Evolutionary conservation across 83 land plant species (phyloP).

Genomic region (Picea abies): DNA sequence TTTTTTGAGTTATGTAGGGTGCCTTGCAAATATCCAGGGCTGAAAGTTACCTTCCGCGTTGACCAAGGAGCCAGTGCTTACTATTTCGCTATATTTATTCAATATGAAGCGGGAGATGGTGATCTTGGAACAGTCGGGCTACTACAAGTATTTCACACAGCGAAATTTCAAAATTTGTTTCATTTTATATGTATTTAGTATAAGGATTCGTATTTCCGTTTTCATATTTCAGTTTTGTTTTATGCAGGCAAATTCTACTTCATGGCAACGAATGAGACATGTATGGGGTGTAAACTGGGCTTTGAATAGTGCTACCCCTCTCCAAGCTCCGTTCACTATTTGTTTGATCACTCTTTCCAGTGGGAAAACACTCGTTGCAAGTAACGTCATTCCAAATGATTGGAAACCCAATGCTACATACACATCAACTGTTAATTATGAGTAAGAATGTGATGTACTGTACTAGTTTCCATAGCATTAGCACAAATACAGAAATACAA

Average conservation of each 20-base stretch:
- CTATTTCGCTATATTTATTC: conserved; percentile 23
- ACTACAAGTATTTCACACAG: conserved; percentile 11
- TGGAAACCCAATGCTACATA: too few relatives aligned
- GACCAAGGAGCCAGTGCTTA: conserved; percentile 34
- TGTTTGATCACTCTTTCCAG: background rate
- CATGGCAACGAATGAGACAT: too few relatives aligned
- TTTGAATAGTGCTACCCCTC: too few relatives aligned
- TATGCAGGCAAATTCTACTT: background rate
- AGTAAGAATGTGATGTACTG: too few relatives aligned
- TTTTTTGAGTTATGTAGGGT: conserved; percentile 17
- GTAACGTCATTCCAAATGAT: too few relatives aligned
- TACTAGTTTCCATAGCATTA: too few relatives aligned
- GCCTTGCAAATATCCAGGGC: conserved; percentile 28
- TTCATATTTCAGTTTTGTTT: background rate
- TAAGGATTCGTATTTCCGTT: background rate
- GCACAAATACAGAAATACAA: too few relatives aligned
- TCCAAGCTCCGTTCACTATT: too few relatives aligned
- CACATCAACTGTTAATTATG: too few relatives aligned
- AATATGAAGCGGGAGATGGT: conserved; percentile 26
- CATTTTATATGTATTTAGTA: background rate
- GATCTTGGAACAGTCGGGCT: conserved; percentile 31
- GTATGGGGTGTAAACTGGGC: too few relatives aligned
- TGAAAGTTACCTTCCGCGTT: conserved; percentile 27
- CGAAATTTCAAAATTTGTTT: background rate
- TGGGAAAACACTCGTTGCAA: too few relatives aligned